A percentile compares a stretch with the other conserved stretches of the same genome.
Conservation (phyloP, 352 stramenopile species). For the Globisporangium cederbergense region DNA sequence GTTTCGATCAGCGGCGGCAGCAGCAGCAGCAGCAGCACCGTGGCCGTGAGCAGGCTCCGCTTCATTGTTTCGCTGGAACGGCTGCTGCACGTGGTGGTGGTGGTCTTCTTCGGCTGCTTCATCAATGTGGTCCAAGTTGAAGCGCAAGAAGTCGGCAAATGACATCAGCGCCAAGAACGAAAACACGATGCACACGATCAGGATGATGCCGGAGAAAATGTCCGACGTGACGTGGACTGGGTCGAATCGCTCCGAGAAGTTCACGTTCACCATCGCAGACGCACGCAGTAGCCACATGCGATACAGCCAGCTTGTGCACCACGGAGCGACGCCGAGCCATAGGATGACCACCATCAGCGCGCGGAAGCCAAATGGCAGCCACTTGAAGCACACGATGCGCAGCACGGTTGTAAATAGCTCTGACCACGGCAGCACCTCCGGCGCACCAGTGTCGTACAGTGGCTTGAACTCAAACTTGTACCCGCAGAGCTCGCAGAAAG, state of each 20-base stretch:
- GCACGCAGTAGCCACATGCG: constrained; percentile 91
- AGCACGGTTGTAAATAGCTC: constrained; percentile 87
- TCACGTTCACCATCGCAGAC: constrained; percentile 82
- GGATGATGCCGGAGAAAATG: constrained; percentile 86
- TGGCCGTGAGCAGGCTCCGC: constrained; percentile 1
- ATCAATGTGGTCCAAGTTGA: constrained; percentile 87
- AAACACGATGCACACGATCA: constrained; percentile 91
- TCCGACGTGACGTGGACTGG: constrained; percentile 71
- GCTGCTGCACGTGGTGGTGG: constrained; percentile 19
- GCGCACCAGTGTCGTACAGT: constrained; percentile 85
- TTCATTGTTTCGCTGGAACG: constrained; percentile 7
- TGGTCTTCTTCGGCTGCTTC: constrained; percentile 47
- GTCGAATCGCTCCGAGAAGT: constrained; percentile 77
- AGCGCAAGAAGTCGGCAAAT: constrained; percentile 91
- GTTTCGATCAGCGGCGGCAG: constrained; percentile 1
- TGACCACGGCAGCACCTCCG: constrained; percentile 80
- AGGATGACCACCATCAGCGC: constrained; percentile 70
- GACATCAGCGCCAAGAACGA: constrained; percentile 95
- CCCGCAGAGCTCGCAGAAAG: constrained; percentile 92
- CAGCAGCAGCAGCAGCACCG: background rate
- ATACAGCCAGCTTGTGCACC: constrained; percentile 93
- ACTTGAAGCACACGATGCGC: constrained; percentile 79
- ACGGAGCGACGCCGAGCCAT: constrained; percentile 88
- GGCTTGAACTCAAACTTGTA: constrained; percentile 92
- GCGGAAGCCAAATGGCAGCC: constrained; percentile 84